Evolutionary conservation across 768 basidiomycete species (phyloP).

Genomic region (Kwoniella bestiolae): DNA sequence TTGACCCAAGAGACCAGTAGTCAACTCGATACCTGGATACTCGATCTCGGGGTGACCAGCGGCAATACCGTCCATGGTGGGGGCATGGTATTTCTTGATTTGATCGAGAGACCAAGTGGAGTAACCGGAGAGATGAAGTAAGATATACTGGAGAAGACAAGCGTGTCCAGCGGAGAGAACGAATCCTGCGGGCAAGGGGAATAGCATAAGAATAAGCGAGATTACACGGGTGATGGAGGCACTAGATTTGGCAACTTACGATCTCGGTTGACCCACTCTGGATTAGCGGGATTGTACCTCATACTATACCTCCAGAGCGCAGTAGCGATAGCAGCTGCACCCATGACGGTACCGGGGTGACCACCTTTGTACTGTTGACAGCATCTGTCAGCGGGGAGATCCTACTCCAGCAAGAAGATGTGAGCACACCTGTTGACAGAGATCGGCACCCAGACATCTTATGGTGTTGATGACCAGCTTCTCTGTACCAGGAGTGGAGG

Average conservation of each 20-base stretch:
- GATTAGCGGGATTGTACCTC: slow-evolving; percentile 56
- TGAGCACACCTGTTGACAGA: slow-evolving; percentile 48
- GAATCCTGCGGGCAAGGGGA: slow-evolving; percentile 47
- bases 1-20: slow-evolving; percentile 56
- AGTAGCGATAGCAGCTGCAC: slow-evolving; percentile 56
- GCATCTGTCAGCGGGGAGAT: background rate
- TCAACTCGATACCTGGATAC: slow-evolving; percentile 45
- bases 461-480: slow-evolving; percentile 54
- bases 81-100: slow-evolving; percentile 55
- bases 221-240: too few species aligned
- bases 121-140: slow-evolving; percentile 56
- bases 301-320: slow-evolving; percentile 55
- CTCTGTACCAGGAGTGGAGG: slow-evolving; percentile 26
- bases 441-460: slow-evolving; percentile 52
- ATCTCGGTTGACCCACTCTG: slow-evolving; percentile 56
- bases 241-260: slow-evolving; percentile 27
- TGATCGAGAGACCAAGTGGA: slow-evolving; percentile 55
- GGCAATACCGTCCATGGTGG: slow-evolving; percentile 39
- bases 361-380: slow-evolving; percentile 52
- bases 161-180: slow-evolving; percentile 56
- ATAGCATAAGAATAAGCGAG: background rate
- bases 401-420: too few species aligned
- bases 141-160: slow-evolving; percentile 56
- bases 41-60: slow-evolving; percentile 56
- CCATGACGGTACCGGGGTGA: slow-evolving; percentile 58